Percentiles rank a stretch among this genome's conserved stretches.
phyloP scores from a whole-genome alignment of 2,329 filamentous ascomycete genomes.

The Sporothrix brunneoviolacea region DNA sequence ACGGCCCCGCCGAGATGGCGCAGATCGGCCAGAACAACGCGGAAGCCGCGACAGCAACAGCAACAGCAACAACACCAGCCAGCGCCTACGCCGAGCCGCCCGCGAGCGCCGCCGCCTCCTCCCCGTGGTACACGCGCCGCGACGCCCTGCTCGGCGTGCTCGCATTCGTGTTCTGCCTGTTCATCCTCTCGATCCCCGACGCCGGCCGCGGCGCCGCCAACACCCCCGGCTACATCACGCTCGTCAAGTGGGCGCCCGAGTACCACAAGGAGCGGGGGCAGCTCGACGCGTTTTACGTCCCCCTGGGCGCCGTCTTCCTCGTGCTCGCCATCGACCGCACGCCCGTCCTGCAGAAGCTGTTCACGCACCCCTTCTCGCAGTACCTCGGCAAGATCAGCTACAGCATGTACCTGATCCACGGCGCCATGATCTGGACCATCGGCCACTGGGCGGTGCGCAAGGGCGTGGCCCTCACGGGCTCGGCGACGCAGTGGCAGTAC shows the following conservation, averaged over 20 bases:
- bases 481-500: conserved; percentile 37
- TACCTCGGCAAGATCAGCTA: conserved; percentile 57
- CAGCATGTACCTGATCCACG: conserved; percentile 56
- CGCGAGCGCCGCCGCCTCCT: conserved; percentile 17
- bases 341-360: conserved; percentile 22
- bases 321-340: conserved; percentile 22
- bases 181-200: conserved; percentile 19
- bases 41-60: not conserved
- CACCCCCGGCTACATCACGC: conserved; percentile 12
- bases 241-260: conserved; percentile 20
- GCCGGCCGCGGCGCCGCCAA: conserved; percentile 17
- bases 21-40: not conserved
- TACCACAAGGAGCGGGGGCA: conserved; percentile 16
- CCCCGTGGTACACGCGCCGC: not conserved
- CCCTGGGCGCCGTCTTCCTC: conserved; percentile 20
- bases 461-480: conserved; percentile 33
- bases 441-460: conserved; percentile 32
- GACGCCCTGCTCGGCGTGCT: conserved; percentile 42
- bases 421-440: conserved; percentile 45
- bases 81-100: conserved; percentile 21
- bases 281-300: conserved; percentile 30
- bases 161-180: conserved; percentile 23
- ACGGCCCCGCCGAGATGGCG: not conserved
- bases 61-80: not conserved
- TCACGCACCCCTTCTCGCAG: conserved; percentile 23